Evolutionary conservation across 768 basidiomycete species (phyloP).

Genomic region (Sporobolomyces phaffii): DNA sequence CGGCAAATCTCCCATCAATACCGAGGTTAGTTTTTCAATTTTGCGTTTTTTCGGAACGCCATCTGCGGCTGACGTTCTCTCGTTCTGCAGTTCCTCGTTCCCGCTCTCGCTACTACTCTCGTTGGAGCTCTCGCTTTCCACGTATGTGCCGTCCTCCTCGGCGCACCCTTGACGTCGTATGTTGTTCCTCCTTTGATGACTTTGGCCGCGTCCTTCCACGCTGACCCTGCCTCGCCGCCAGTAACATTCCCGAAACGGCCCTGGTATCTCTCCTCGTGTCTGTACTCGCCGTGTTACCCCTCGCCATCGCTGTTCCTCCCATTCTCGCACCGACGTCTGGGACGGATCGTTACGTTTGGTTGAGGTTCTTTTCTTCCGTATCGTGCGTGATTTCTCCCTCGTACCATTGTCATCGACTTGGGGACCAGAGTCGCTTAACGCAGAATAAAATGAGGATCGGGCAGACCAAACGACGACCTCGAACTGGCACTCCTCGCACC

Average conservation of each 20-base stretch:
- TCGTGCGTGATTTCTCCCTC: no score
- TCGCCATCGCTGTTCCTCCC: slow-evolving; percentile 62
- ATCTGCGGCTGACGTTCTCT: neutral
- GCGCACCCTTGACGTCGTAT: slow-evolving; percentile 64
- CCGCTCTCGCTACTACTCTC: slow-evolving; percentile 48
- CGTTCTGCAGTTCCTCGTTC: slow-evolving; percentile 20
- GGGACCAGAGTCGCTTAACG: no score
- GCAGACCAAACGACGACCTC: slow-evolving; percentile 53
- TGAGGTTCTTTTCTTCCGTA: slow-evolving; percentile 71
- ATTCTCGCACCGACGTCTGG: slow-evolving; percentile 65
- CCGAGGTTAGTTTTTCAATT: slow-evolving; percentile 9
- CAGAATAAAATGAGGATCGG: no score
- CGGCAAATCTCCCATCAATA: neutral
- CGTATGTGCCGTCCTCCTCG: slow-evolving; percentile 59
- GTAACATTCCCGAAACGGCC: slow-evolving; percentile 59
- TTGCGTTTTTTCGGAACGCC: neutral
- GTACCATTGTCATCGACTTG: no score
- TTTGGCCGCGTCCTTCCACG: neutral
- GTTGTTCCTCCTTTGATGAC: slow-evolving; percentile 25
- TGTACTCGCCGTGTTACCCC: slow-evolving; percentile 52
- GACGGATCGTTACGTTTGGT: slow-evolving; percentile 66
- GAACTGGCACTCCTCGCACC: slow-evolving; percentile 79
- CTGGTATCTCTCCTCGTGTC: slow-evolving; percentile 64
- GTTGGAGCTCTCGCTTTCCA: slow-evolving; percentile 53
- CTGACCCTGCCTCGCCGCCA: slow-evolving; percentile 40